phyloP scores from a whole-genome alignment of 2,329 filamentous ascomycete species.

The Fusarium keratoplasticum region DNA sequence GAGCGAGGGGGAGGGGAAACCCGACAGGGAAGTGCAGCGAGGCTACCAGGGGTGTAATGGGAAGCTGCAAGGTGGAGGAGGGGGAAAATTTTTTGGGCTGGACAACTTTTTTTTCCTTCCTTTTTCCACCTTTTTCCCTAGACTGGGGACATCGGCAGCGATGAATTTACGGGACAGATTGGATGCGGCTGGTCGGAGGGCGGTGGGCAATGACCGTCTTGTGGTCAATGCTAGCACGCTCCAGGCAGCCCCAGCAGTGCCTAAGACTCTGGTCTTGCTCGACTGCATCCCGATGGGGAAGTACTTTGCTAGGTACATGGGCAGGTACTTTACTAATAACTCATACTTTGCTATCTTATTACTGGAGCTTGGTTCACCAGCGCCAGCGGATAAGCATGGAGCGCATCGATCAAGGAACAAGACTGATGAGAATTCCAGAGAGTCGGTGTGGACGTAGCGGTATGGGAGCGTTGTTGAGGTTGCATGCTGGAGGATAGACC shows the following conservation, averaged over 20 bases:
- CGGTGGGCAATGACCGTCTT: conserved; percentile 31
- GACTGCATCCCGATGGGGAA: conserved; percentile 15
- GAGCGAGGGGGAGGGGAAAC: conserved; percentile 38
- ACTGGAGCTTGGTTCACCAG: conserved; percentile 22
- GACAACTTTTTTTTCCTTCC: conserved; percentile 23
- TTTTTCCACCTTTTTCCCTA: background rate
- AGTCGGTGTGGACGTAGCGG: conserved; percentile 12
- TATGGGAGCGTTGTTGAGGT: background rate
- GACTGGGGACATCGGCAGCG: conserved; percentile 20
- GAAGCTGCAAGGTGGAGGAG: conserved; percentile 24
- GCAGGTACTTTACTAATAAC: conserved; percentile 23
- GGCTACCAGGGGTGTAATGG: conserved; percentile 23
- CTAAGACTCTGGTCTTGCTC: conserved; percentile 27
- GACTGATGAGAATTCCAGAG: background rate
- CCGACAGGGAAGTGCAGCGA: conserved; percentile 29
- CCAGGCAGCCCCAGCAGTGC: conserved; percentile 31
- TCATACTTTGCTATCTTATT: conserved; percentile 21
- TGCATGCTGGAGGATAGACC: background rate
- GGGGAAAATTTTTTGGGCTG: conserved; percentile 35
- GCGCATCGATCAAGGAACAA: conserved; percentile 12
- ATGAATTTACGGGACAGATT: conserved; percentile 29
- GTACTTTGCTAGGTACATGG: conserved; percentile 17
- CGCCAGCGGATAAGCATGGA: conserved; percentile 31
- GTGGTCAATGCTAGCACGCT: conserved; percentile 42
- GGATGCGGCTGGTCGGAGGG: conserved; percentile 30